Evolutionary conservation across 2,329 filamentous ascomycete species (phyloP).

Genomic region (Arthrobotrys megalospora): DNA sequence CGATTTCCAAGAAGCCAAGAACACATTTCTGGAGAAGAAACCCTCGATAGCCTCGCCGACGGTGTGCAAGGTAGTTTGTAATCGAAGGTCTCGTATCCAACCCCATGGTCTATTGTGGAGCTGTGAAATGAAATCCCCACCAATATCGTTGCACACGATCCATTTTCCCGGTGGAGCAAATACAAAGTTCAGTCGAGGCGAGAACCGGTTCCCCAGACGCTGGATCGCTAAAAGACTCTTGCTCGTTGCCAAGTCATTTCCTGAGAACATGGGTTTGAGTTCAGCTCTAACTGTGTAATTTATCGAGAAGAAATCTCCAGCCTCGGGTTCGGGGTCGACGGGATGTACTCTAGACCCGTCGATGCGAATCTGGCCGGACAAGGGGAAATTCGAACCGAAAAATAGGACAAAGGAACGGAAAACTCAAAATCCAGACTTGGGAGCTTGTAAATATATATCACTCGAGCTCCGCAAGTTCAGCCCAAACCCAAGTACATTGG

Average conservation of each 20-base stretch:
- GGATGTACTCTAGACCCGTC: constrained; percentile 3
- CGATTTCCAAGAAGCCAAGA: constrained; percentile 7
- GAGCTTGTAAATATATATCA: constrained; percentile 38
- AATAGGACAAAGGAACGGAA: not conserved
- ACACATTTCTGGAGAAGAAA: no score
- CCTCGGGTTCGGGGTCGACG: constrained; percentile 3
- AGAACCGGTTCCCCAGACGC: constrained; percentile 14
- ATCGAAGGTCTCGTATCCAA: constrained; percentile 5
- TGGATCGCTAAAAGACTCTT: constrained; percentile 23
- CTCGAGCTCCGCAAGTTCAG: constrained; percentile 13
- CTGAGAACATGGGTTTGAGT: not conserved
- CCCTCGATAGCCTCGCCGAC: not conserved
- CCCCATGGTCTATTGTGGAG: constrained; percentile 13
- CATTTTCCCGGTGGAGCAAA: constrained; percentile 19
- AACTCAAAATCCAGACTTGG: constrained; percentile 32
- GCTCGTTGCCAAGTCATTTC: constrained; percentile 14
- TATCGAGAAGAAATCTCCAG: not conserved
- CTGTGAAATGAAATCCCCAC: constrained; percentile 20
- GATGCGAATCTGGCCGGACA: not conserved
- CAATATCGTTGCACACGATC: constrained; percentile 30
- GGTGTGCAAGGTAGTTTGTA: not conserved
- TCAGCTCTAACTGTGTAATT: constrained; percentile 19
- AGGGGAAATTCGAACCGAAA: constrained; percentile 29
- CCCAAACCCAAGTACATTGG: not conserved
- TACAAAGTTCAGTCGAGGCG: constrained; percentile 32